Base-by-base conservation (phyloP, 441 rosid genomes). In the Aleurites moluccanus region DNA sequence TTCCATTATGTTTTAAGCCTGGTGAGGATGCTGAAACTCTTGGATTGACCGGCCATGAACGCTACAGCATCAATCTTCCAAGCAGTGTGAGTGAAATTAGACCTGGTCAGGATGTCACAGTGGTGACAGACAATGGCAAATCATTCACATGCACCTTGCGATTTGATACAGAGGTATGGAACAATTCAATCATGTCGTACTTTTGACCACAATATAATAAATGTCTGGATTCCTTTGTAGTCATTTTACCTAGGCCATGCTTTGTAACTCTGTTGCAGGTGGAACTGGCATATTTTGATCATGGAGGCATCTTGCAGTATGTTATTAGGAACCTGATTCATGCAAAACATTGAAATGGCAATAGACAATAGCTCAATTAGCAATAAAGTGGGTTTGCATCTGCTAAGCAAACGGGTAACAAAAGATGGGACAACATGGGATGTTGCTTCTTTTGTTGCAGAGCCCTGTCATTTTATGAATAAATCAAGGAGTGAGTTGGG, bases 301-400 rank as follows among this genome's bases (percentile, higher is more conserved):
- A 93, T 20, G 98, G 96, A 69, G 97, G 98, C 83, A 92, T 93
- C 72, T 78, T 92, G 87, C 98, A 87, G 63, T 93, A 89, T 33
- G 98, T 83, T 53, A 93, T 93, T 80, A 84, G 98, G 80, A 92
- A 90, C 86, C 79, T 93, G 86, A 89, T 88, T 71, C 76, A 78
- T n/a, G 72, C 82, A 0, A 80, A 81, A 60, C 86, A 86, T 30
- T 88, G 79, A 89, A 72, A 67, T 6, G 14, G 35, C 47, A 20
- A 42, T 38, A 38, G 40, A 38, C 3, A 8, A 45, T 45, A 50
- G 55, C n/a, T 47, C 4, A 16, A 33, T 52, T 53, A 74, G 47
- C 72, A 44, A 27, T 66, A 64, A 64, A 47, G 57, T 47, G 15
- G 60, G 77, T 50, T 64, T 6, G 49, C 38, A 15, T 60, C 21